Evolutionary conservation across 2,329 filamentous ascomycete species (phyloP), one percentile per base, ranked within the genome.

Genomic region (Verticillium albo-atrum): DNA sequence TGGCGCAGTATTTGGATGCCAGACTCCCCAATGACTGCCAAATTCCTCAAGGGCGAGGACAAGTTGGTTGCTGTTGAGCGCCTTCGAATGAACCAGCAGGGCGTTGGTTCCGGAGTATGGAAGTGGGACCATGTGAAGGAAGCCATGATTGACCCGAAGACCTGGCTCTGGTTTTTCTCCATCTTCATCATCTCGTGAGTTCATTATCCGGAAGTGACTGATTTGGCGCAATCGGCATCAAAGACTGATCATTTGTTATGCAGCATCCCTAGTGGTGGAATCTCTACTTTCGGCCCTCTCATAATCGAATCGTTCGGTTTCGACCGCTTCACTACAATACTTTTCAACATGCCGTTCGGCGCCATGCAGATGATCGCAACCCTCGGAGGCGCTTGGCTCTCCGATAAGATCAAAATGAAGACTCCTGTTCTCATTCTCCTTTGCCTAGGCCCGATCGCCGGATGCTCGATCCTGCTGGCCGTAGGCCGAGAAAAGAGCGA

Each of bases 281-380:
- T 85, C 57, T 76, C 78, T 0, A 82, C 82, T 0, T 86, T 86
- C 62, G 83, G 83, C 0, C 79, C 80, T 2, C 70, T 86, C 26
- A 84, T 86, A 61, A 77, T 86, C 50, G 72, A 81, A 57, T 77
- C 78, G 0, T 86, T 86, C 56, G 83, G 82, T 3, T 86, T 82
- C 65, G 73, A 75, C 52, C 74, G 76, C 47, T 82, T 84, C 57
- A 73, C 77, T 4, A 82, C 83, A 0, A 83, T 85, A 25, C 72
- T 85, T 0, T 82, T 85, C 70, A 85, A 84, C 62, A 84, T 85
- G 60, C 82, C 82, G 0, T 84, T 85, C 59, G 83, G 84, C 4
- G 77, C 77, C 0, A 82, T 86, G 0, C 84, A 88, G 63, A 77
- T 87, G 10, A 72, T 85, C n/a, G 79, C 82, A 0, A 87, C 82